Percentiles rank a stretch among this genome's conserved stretches.
Conservation (phyloP, 352 stramenopile species). For the Globisporangium perplexum region DNA sequence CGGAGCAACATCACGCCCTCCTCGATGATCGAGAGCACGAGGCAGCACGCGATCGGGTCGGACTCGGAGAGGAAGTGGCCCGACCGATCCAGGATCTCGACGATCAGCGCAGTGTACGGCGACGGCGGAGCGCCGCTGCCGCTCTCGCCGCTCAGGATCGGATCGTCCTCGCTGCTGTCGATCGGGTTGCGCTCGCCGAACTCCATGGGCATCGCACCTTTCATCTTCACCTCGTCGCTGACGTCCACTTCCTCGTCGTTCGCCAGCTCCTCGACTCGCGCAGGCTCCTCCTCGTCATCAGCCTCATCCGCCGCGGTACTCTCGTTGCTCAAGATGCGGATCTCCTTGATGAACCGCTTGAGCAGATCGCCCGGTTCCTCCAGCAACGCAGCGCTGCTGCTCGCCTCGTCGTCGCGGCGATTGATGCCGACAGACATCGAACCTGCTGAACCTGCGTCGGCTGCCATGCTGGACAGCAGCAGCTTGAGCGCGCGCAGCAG, state of each 20-base stretch:
- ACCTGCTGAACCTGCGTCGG: no score
- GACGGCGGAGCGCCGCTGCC: slow-evolving; percentile 5
- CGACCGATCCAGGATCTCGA: slow-evolving; percentile 74
- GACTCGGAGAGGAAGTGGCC: slow-evolving; percentile 68
- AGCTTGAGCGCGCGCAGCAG: slow-evolving; percentile 61
- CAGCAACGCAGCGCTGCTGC: neutral
- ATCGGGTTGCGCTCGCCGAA: slow-evolving; percentile 31
- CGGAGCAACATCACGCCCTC: slow-evolving; percentile 52
- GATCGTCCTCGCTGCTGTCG: slow-evolving; percentile 17
- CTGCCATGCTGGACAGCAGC: slow-evolving; percentile 40
- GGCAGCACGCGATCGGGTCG: slow-evolving; percentile 64
- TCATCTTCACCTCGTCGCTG: slow-evolving; percentile 22
- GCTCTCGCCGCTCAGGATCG: slow-evolving; percentile 19
- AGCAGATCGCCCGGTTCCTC: slow-evolving; percentile 19
- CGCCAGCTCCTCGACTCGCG: neutral
- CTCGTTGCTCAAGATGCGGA: slow-evolving; percentile 41
- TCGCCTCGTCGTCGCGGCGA: neutral
- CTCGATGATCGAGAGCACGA: slow-evolving; percentile 66
- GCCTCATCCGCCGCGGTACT: slow-evolving; percentile 20
- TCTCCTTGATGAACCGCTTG: slow-evolving; percentile 54
- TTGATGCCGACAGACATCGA: neutral
- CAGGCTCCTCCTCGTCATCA: neutral
- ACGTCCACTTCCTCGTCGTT: slow-evolving; percentile 8
- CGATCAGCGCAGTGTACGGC: slow-evolving; percentile 42
- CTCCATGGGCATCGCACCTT: slow-evolving; percentile 68